Conservation (phyloP, 2,329 filamentous ascomycete species). For the Sporothrix pseudoabietina region DNA sequence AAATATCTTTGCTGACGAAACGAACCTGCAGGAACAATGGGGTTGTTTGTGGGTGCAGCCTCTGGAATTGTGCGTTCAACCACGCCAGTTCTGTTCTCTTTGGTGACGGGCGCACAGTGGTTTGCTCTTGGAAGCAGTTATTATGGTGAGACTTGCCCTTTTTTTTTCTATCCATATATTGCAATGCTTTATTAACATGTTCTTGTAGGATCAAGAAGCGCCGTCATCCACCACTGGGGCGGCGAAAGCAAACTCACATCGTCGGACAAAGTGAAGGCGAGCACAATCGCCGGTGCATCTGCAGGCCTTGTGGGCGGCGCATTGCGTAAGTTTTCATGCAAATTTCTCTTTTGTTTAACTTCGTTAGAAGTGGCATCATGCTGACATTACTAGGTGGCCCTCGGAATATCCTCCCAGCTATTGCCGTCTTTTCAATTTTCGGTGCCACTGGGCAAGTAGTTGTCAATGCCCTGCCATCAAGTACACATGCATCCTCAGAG, state of each 20-base stretch:
- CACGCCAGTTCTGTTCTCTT: conserved; percentile 69
- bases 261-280: conserved; percentile 65
- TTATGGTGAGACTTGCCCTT: conserved; percentile 60
- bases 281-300: conserved; percentile 69
- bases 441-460: conserved; percentile 42
- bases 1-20: neutral
- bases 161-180: neutral
- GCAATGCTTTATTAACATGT: neutral
- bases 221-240: conserved; percentile 51
- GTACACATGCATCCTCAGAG: neutral
- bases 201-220: conserved; percentile 38
- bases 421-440: conserved; percentile 50
- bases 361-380: neutral
- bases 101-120: conserved; percentile 77
- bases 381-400: conserved; percentile 50
- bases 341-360: neutral
- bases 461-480: conserved; percentile 33
- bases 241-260: conserved; percentile 56
- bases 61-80: conserved; percentile 70
- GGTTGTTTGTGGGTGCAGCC: conserved; percentile 66
- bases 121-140: conserved; percentile 75
- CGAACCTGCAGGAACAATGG: conserved; percentile 54
- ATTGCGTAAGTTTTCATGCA: conserved; percentile 49
- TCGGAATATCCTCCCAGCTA: conserved; percentile 55
- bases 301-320: conserved; percentile 64